Base-by-base conservation (phyloP, 352 stramenopile species). In the Phytopythium ostracodes region DNA sequence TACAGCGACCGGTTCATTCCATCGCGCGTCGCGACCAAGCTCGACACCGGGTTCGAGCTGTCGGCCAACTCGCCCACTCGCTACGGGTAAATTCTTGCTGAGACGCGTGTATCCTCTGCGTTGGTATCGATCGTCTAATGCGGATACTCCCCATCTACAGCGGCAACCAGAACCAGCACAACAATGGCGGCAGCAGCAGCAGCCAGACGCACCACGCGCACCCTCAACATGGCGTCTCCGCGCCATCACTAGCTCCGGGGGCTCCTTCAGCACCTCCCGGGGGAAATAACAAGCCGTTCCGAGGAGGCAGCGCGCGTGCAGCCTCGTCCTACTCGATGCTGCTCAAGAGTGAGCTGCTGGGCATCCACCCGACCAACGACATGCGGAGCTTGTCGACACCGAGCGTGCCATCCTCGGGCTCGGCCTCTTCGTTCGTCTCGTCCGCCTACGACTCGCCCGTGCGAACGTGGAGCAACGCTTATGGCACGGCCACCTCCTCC, bases 1-100 rank as follows among this genome's bases (percentile, higher is more conserved):
- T 95, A 96, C 75, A 95, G 84, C 43, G 88, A 96, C 59, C 82
- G 88, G 11, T 96, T 95, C 56, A 95, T 96, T 46, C 88, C 88
- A 25, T 91, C 80, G 10, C 75, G 84, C 11, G 38, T 89, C 15
- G 75, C 72, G 9, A 91, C 87, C 9, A 88, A 92, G 49, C 65
- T 96, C 6, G 87, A 95, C 24, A 82, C 81, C 25, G 81, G 76
- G 20, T 96, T 94, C 25, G 75, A 73, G 8, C 68, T 92, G 22
- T 72, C 71, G 40, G 65, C 77, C 7, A 80, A 88, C 63, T 75
- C 78, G 17, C 74, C 76, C 36, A 61, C 56, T 44, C 67, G 73
- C 25, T 55, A 55, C 17, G 52, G 66, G 66, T 71, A 64, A 33
- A 47, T n/a, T 9, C 25, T 43, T 2, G 15, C 11, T 27, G 12